Base-by-base conservation (phyloP, 2,329 filamentous ascomycete genomes). In the Pestalotiopsis sp. region DNA sequence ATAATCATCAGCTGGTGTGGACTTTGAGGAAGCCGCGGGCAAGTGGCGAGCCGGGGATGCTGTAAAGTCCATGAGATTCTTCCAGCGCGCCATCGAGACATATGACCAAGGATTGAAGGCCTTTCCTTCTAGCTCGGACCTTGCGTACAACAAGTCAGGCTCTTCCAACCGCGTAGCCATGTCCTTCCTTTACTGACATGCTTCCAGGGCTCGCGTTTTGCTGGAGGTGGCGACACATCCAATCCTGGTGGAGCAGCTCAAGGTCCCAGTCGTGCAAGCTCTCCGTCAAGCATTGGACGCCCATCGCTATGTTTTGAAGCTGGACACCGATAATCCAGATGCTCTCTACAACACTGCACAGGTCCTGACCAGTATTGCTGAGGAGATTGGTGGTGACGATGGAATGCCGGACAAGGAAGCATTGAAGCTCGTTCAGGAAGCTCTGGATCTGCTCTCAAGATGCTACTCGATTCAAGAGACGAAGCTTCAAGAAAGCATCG, bases 1-100 rank as follows among this genome's bases (percentile, higher is more conserved):
- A n/a, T 20, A 49, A 25, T 65, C 49, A 36, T 67, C 85, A 36
- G 88, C 86, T 27, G 91, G 90, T 12, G 91, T 93, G 66, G 87
- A 90, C 39, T 85, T 89, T 69, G 91, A 94, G 79, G 90, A 92
- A 78, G 89, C 89, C 4, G 91, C 90, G 6, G 90, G 91, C 70
- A 94, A 94, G 85, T 93, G 91, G 89, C 85, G 91, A 64, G 90
- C 87, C 49, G 92, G 91, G 25, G 91, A 94, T 76, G 86, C 89
- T 23, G 87, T 84, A 63, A 93, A 93, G 75, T 82, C 81, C 0
- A 73, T 81, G 65, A 76, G 82, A 61, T 89, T 89, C 72, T 90
- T 88, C 75, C 84, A 89, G 71, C 83, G 90, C 70, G 91, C 92
- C 13, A 86, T 93, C 65, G 86, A 91, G 65, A 84, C 85, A 59